phyloP scores from a whole-genome alignment of 2,329 filamentous ascomycete species.

The Clathrospora elynae region DNA sequence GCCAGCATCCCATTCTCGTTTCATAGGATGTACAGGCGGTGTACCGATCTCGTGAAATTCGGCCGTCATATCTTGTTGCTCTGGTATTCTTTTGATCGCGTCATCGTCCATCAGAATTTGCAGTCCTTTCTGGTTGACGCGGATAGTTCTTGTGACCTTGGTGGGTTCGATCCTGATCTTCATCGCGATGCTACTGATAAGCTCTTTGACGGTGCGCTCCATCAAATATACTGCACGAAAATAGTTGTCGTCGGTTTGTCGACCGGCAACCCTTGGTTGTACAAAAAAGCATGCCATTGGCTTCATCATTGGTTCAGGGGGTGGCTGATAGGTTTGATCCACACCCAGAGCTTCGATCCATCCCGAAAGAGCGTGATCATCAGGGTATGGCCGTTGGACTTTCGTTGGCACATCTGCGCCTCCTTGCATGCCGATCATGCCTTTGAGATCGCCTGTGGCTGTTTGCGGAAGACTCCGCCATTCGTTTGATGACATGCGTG shows the following conservation, averaged over 20 bases:
- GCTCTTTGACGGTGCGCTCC: constrained; percentile 74
- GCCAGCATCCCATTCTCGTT: constrained; percentile 60
- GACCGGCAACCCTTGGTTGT: constrained; percentile 59
- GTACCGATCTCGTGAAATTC: constrained; percentile 68
- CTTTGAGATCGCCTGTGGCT: constrained; percentile 56
- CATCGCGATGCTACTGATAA: constrained; percentile 71
- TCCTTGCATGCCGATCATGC: constrained; percentile 49
- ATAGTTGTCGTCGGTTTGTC: constrained; percentile 63
- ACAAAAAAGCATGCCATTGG: constrained; percentile 90
- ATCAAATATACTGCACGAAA: constrained; percentile 86
- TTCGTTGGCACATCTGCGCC: constrained; percentile 61
- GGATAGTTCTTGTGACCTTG: constrained; percentile 72
- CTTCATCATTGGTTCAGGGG: constrained; percentile 71
- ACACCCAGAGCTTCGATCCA: constrained; percentile 93
- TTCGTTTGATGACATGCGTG: constrained; percentile 54
- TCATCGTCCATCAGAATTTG: constrained; percentile 91
- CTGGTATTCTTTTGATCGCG: constrained; percentile 77
- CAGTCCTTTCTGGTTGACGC: constrained; percentile 73
- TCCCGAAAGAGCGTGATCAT: constrained; percentile 69
- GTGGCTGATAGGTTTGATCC: constrained; percentile 82
- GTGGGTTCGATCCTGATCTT: constrained; percentile 82
- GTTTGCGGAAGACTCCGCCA: constrained; percentile 66
- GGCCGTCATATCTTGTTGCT: constrained; percentile 87
- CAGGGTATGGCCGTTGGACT: constrained; percentile 61
- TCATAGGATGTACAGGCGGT: constrained; percentile 52